Percentiles rank a stretch among this genome's conserved stretches.
phyloP scores from a whole-genome alignment of 495 filamentous ascomycete genomes.

The Mytilinidion resinicola region DNA sequence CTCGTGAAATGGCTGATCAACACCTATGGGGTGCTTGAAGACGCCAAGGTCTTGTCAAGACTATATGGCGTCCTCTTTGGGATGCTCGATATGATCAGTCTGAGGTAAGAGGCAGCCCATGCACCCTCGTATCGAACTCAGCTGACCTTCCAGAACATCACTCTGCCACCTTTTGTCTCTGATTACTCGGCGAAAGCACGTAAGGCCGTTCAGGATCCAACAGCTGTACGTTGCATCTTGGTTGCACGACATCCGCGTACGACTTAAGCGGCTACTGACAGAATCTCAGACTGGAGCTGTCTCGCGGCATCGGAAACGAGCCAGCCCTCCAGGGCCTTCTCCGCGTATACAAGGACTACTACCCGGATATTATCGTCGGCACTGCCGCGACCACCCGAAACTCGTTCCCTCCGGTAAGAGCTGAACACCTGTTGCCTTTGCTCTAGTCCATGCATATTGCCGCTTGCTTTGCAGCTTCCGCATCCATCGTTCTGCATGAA shows the following conservation, averaged over 20 bases:
- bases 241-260: not conserved
- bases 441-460: too few relatives aligned
- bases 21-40: slow-evolving; percentile 67
- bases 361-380: slow-evolving; percentile 79
- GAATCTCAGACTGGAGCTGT: slow-evolving; percentile 49
- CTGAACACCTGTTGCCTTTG: too few relatives aligned
- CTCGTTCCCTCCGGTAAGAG: slow-evolving; percentile 38
- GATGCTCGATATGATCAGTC: slow-evolving; percentile 71
- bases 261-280: slow-evolving; percentile 22
- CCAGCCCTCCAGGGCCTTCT: slow-evolving; percentile 72
- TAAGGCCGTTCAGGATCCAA: slow-evolving; percentile 79
- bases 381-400: slow-evolving; percentile 42
- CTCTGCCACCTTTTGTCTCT: slow-evolving; percentile 79
- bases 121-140: slow-evolving; percentile 3
- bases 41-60: slow-evolving; percentile 56
- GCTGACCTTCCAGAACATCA: slow-evolving; percentile 42
- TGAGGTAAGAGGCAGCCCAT: slow-evolving; percentile 44
- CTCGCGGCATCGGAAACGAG: slow-evolving; percentile 60
- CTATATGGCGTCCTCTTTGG: slow-evolving; percentile 78
- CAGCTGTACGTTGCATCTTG: slow-evolving; percentile 53
- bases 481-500: too few relatives aligned
- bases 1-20: slow-evolving; percentile 77
- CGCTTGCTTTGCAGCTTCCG: too few relatives aligned
- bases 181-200: slow-evolving; percentile 80
- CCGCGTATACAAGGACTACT: slow-evolving; percentile 80